These are phyloP conservation scores for Backusella tuberculispora DNA, from an alignment of 192 early-diverging fungal genomes.

Conservation along the genomic window DNA sequence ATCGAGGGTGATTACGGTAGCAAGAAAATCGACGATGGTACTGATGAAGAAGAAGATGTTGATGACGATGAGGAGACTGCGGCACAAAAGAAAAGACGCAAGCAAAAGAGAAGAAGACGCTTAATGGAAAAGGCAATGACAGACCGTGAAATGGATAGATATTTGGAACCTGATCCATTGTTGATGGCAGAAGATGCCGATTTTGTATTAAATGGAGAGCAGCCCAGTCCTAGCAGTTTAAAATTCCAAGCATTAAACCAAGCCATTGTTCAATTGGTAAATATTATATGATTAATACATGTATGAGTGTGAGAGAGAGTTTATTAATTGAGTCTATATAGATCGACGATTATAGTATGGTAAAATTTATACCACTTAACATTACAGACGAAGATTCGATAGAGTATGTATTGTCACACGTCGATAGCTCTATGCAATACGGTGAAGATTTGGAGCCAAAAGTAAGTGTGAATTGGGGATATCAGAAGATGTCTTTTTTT, in stretches of 20 bases:
- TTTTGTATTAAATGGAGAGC: constrained; percentile 53
- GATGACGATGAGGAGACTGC: constrained; percentile 14
- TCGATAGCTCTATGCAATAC: constrained; percentile 96
- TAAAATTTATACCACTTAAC: constrained; percentile 91
- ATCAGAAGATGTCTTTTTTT: too few relatives aligned
- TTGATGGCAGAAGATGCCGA: constrained; percentile 76
- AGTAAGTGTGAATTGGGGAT: constrained; percentile 41
- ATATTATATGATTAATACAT: neutral
- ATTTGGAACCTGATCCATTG: constrained; percentile 89
- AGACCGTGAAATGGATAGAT: constrained; percentile 72
- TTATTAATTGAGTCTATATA: constrained; percentile 29
- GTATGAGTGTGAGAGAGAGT: neutral
- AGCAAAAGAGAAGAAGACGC: constrained; percentile 19
- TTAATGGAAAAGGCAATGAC: constrained; percentile 52
- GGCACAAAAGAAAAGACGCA: constrained; percentile 25
- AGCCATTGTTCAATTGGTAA: constrained; percentile 84
- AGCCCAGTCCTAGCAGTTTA: constrained; percentile 55
- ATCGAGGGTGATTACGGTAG: constrained; percentile 52
- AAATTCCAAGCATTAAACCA: constrained; percentile 84
- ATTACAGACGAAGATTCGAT: constrained; percentile 95
- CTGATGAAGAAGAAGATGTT: constrained; percentile 51
- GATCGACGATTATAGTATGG: constrained; percentile 98
- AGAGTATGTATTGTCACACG: constrained; percentile 79
- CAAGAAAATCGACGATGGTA: constrained; percentile 28
- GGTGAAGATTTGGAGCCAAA: constrained; percentile 98